Percentiles rank a stretch among this genome's conserved stretches.
These are phyloP conservation scores for Ceratocystis colombiana DNA, from an alignment of 2,329 filamentous ascomycete species.

Conservation along the genomic window DNA sequence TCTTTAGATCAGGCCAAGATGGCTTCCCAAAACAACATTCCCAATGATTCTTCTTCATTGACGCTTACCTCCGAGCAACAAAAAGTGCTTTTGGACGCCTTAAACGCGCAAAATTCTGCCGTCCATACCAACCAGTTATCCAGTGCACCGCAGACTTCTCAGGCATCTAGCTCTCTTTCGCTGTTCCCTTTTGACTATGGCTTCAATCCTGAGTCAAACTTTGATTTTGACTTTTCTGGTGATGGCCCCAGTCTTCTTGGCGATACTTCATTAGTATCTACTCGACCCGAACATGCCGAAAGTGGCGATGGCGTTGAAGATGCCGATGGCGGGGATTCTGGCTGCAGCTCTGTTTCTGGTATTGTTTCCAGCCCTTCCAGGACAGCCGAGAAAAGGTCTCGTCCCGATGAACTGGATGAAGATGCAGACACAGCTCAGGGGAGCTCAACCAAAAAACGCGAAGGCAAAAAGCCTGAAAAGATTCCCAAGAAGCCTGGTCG, in stretches of 20 bases:
- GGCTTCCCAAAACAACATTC: constrained; percentile 41
- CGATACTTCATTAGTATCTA: constrained; percentile 56
- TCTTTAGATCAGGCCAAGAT: constrained; percentile 32
- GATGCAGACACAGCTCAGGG: constrained; percentile 42
- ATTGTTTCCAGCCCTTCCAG: constrained; percentile 13
- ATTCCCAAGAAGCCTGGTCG: constrained; percentile 89
- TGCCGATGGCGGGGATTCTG: constrained; percentile 2
- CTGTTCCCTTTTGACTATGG: constrained; percentile 69
- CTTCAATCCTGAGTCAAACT: constrained; percentile 61
- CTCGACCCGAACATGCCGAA: constrained; percentile 47
- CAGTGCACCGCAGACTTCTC: constrained; percentile 34
- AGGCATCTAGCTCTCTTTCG: constrained; percentile 44
- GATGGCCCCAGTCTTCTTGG: constrained; percentile 37
- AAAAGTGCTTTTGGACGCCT: constrained; percentile 62
- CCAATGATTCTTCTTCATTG: constrained; percentile 43
- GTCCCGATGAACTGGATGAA: constrained; percentile 54
- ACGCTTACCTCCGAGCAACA: constrained; percentile 68
- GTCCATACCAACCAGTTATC: constrained; percentile 31
- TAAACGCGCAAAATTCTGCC: constrained; percentile 45
- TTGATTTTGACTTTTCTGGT: constrained; percentile 56
- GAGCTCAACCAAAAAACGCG: constrained; percentile 20
- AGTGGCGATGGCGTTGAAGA: constrained; percentile 33
- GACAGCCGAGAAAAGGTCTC: constrained; percentile 59
- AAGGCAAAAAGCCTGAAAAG: constrained; percentile 68
- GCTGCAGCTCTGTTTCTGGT: not conserved